These are phyloP conservation scores for Dioscorea dumetorum DNA, from an alignment of 106 monocot genomes.

Conservation along the genomic window DNA sequence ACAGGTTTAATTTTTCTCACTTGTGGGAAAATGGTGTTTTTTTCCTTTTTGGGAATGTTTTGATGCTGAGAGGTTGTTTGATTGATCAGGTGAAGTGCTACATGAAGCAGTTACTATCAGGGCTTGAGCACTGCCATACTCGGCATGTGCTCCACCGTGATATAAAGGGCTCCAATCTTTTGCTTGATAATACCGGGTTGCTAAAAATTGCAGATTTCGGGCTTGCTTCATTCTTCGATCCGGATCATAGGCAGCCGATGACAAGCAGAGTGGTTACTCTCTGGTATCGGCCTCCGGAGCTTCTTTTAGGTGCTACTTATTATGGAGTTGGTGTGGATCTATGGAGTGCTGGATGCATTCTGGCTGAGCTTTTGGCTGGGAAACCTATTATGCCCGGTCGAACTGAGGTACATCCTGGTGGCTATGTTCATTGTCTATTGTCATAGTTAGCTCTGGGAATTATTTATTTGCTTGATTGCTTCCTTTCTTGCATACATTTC, in stretches of 20 bases:
- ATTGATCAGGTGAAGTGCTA: conserved; percentile 40
- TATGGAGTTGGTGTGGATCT: conserved; percentile 37
- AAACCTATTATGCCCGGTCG: conserved; percentile 44
- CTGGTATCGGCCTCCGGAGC: conserved; percentile 38
- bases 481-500: no score
- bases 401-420: conserved; percentile 21
- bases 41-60: background rate
- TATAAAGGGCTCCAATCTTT: conserved; percentile 39
- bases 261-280: conserved; percentile 44
- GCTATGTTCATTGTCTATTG: no score
- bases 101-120: conserved; percentile 31
- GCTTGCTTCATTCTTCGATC: conserved; percentile 33
- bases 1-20: conserved; percentile 11
- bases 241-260: conserved; percentile 36
- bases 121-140: conserved; percentile 36
- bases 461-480: no score
- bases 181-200: conserved; percentile 29
- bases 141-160: conserved; percentile 31
- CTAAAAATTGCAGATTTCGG: conserved; percentile 47
- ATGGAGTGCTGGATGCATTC: conserved; percentile 45
- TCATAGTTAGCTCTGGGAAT: no score
- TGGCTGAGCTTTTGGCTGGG: conserved; percentile 39
- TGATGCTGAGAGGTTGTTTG: background rate
- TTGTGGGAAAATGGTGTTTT: no score
- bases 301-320: conserved; percentile 33